phyloP scores from a whole-genome alignment of 495 filamentous ascomycete genomes.

The Penicillium lividum region DNA sequence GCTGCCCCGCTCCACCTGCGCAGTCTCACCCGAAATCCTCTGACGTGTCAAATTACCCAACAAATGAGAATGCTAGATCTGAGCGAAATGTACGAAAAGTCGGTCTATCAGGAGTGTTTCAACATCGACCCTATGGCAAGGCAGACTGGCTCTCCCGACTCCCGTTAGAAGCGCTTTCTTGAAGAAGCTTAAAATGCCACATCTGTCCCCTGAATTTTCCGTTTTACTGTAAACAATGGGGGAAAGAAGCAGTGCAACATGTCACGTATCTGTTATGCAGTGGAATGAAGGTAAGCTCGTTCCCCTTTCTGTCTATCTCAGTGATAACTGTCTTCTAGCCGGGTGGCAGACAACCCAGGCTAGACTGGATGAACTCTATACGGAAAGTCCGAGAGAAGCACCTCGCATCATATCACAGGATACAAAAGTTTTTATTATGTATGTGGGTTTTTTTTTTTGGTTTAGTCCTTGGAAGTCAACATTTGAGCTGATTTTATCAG shows the following conservation, averaged over 20 bases:
- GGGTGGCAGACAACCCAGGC: background rate
- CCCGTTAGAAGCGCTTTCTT: background rate
- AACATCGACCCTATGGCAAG: background rate
- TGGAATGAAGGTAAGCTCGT: background rate
- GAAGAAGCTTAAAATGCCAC: background rate
- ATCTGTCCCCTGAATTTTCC: no score
- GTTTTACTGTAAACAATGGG: background rate
- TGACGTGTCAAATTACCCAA: background rate
- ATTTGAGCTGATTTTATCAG: constrained; percentile 5
- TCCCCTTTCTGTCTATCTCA: background rate
- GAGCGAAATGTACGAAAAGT: background rate
- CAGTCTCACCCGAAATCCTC: background rate
- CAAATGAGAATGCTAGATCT: background rate
- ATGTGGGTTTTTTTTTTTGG: background rate
- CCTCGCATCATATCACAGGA: background rate
- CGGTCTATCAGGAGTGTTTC: background rate
- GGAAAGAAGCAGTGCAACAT: background rate
- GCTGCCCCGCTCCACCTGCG: background rate
- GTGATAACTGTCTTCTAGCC: background rate
- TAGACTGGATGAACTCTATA: background rate
- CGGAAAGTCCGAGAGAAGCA: background rate
- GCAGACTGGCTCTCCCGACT: background rate
- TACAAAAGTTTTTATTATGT: constrained; percentile 9
- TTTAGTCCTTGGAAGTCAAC: background rate
- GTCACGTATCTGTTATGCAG: background rate